Conservation (phyloP, 1,284 basidiomycete genomes). For the Sphaerobolus stellatus region DNA sequence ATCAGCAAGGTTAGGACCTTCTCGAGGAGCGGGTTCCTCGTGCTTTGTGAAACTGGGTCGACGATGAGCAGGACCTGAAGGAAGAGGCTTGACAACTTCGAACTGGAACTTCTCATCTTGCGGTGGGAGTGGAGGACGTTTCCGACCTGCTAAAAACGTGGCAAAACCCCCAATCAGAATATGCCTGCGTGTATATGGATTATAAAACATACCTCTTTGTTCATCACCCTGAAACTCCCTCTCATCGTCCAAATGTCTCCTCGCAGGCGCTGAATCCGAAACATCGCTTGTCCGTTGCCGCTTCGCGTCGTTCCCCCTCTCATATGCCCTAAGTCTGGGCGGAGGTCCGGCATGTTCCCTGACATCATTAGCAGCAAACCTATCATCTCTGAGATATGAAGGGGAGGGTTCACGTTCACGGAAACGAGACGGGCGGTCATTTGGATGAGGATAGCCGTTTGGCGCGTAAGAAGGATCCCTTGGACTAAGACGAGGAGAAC, state of each 20-base stretch:
- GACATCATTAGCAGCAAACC: too few relatives aligned
- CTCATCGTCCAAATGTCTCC: slow-evolving; percentile 11
- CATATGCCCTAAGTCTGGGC: slow-evolving; percentile 9
- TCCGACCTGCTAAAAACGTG: slow-evolving; percentile 25
- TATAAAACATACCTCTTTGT: slow-evolving; percentile 10
- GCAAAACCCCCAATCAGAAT: slow-evolving; percentile 3
- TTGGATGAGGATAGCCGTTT: too few relatives aligned
- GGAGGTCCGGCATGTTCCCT: too few relatives aligned
- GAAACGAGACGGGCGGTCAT: too few relatives aligned
- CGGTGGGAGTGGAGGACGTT: slow-evolving; percentile 35
- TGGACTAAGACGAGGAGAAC: neutral
- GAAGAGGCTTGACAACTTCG: slow-evolving; percentile 18
- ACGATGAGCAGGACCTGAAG: slow-evolving; percentile 9
- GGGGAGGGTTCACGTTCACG: too few relatives aligned
- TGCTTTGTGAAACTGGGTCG: too few relatives aligned
- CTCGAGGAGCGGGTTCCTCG: neutral
- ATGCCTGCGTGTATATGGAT: too few relatives aligned
- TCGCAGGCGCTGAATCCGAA: slow-evolving; percentile 18
- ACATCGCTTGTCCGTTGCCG: slow-evolving; percentile 33
- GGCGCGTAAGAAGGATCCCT: too few relatives aligned
- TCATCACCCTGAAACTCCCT: slow-evolving; percentile 3
- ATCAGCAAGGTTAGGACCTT: neutral
- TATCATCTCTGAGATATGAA: too few relatives aligned
- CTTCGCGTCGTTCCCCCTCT: slow-evolving; percentile 29
- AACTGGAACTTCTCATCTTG: slow-evolving; percentile 38